Conservation (phyloP, 148 eudicot species). For the Camellia sinensis region DNA sequence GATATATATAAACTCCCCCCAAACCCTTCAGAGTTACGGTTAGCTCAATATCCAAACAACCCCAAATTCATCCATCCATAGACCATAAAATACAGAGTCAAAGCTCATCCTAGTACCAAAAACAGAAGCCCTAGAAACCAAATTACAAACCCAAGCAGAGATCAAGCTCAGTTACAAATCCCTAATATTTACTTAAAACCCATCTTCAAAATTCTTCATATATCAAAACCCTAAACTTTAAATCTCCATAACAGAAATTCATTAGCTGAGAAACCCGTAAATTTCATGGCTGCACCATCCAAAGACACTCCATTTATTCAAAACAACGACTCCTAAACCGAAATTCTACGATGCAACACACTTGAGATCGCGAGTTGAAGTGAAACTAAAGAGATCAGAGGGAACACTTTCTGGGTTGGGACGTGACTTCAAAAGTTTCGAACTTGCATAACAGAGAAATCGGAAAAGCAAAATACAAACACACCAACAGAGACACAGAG, state of each 20-base stretch:
- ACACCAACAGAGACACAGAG: too few species aligned
- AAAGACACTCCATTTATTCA: conserved; percentile 35
- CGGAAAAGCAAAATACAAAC: too few species aligned
- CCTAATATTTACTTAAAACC: conserved; percentile 10
- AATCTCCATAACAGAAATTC: conserved; percentile 24
- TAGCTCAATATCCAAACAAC: conserved; percentile 16
- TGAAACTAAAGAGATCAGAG: conserved; percentile 28
- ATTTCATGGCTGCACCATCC: conserved; percentile 28
- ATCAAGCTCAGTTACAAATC: conserved; percentile 28
- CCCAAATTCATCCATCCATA: conserved; percentile 16
- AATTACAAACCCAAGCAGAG: conserved; percentile 17
- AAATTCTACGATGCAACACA: neutral
- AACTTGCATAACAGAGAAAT: too few species aligned
- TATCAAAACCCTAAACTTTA: conserved; percentile 8
- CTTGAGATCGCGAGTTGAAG: conserved; percentile 31
- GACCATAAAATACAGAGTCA: conserved; percentile 20
- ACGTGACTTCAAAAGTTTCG: neutral
- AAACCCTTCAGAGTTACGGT: conserved; percentile 17
- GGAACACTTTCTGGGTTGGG: conserved; percentile 9
- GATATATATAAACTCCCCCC: neutral
- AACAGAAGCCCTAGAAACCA: conserved; percentile 40
- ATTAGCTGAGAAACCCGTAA: conserved; percentile 39
- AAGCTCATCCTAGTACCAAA: conserved; percentile 22
- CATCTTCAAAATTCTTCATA: neutral
- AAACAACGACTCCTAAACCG: conserved; percentile 20